Evolutionary conservation across 805 yeast genomes (phyloP), one percentile per base, ranked within the genome.

Genomic region (Lachancea meyersii): DNA sequence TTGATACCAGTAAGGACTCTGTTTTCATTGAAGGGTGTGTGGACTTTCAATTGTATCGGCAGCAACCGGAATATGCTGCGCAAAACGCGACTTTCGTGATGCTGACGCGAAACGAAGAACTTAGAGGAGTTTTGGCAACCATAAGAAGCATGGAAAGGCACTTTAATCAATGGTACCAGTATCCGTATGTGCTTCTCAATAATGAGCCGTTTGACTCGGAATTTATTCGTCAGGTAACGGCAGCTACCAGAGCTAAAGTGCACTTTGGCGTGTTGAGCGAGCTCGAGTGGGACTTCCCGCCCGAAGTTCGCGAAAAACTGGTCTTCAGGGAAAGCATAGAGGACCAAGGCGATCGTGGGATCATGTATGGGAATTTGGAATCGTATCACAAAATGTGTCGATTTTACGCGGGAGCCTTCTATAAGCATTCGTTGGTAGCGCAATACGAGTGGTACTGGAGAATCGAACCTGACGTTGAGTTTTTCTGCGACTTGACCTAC

Each of bases 311-410:
- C n/a, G 43, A 52, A 1, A 33, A 51, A 1, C 21, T 32, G 24
- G 48, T 44, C 7, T 61, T 83, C 44, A 54, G 70, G 22, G 88
- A 85, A 57, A 68, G 70, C 13, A 71, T 89, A 11, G 73, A 79
- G 31, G 65, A 69, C 14, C 96, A 89, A 61, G 95, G 94, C 23
- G 96, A 89, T 63, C 65, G 87, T 28, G 80, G 79, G 1, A 79
- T 91, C 45, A 73, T 86, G 75, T 89, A 93, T 60, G 97, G 96
- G 0, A 80, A 77, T 45, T 63, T 80, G 70, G 81, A 75, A 39
- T 77, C 91, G 5, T 93, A 91, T 58, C 97, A 91, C 61, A 82
- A 84, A 57, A 91, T 91, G 97, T 91, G 97, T 60, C 73, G 96
- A n/a, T 89, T 81, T 60, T 86, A 85, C 58, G 79, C 94, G 0